A percentile compares a stretch with the other conserved stretches of the same genome.
Conservation (phyloP, 495 filamentous ascomycete genomes). For the Aspergillus steynii region DNA sequence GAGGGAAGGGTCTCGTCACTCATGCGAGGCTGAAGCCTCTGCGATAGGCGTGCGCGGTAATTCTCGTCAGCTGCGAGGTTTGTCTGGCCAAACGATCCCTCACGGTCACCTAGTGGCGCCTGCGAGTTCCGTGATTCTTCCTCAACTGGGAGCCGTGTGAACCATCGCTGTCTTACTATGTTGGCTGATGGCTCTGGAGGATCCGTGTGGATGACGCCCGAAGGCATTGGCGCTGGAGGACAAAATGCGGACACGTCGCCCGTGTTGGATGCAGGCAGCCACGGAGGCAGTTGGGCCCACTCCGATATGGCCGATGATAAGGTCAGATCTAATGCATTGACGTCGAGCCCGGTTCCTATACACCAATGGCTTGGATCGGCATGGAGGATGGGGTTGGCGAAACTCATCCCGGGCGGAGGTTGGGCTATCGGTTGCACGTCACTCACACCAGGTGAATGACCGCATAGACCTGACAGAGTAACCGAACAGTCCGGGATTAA, state of each 20-base stretch:
- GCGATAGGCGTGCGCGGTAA: conserved; percentile 28
- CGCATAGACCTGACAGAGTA: background rate
- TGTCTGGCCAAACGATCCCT: conserved; percentile 4
- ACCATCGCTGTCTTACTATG: conserved; percentile 16
- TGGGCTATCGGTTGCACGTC: background rate
- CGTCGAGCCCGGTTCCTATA: conserved; percentile 27
- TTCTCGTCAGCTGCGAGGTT: conserved; percentile 25
- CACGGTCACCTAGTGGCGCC: background rate
- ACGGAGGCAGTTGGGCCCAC: conserved; percentile 23
- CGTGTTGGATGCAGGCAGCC: background rate
- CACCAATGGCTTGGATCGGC: conserved; percentile 23
- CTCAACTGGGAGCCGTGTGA: conserved; percentile 16
- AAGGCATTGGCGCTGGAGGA: background rate
- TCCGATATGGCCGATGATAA: conserved; percentile 27
- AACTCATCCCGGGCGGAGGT: conserved; percentile 6
- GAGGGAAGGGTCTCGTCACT: conserved; percentile 29
- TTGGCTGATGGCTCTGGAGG: background rate
- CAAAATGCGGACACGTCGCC: background rate
- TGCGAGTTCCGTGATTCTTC: background rate
- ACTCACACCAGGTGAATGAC: background rate
- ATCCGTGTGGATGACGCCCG: no score
- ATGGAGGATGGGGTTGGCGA: conserved; percentile 7
- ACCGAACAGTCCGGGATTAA: background rate
- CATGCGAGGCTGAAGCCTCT: conserved; percentile 24
- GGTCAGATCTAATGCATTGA: conserved; percentile 26